phyloP scores from a whole-genome alignment of 2,329 filamentous ascomycete genomes.

The Raffaelea ambrosiae region DNA sequence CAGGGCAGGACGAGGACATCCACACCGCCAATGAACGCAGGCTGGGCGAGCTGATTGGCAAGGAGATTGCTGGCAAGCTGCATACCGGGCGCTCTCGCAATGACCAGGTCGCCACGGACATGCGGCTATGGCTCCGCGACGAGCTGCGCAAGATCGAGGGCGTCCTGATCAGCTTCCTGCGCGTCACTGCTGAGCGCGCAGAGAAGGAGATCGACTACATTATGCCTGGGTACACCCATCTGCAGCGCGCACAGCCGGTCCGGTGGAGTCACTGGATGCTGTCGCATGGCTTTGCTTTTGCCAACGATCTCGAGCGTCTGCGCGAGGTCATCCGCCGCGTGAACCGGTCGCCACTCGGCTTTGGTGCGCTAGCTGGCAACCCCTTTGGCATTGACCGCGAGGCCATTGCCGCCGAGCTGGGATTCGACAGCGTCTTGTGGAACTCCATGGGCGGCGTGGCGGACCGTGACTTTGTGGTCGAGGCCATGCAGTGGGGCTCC shows the following conservation, averaged over 20 bases:
- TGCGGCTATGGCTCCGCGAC: constrained; percentile 81
- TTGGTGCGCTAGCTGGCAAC: constrained; percentile 73
- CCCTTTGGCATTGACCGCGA: constrained; percentile 74
- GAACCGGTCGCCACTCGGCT: constrained; percentile 63
- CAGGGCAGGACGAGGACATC: constrained; percentile 49
- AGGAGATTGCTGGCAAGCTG: constrained; percentile 76
- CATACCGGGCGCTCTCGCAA: constrained; percentile 84
- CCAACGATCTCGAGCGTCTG: constrained; percentile 67
- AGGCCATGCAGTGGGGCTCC: constrained; percentile 71
- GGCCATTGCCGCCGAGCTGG: constrained; percentile 69
- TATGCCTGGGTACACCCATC: constrained; percentile 85
- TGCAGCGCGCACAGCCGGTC: constrained; percentile 74
- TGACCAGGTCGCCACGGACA: constrained; percentile 83
- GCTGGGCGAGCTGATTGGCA: constrained; percentile 77
- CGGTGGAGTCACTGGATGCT: constrained; percentile 78
- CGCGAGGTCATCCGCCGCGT: constrained; percentile 66
- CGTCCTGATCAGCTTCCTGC: constrained; percentile 60
- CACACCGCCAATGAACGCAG: constrained; percentile 66
- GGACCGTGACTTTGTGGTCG: constrained; percentile 75
- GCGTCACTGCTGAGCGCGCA: constrained; percentile 59
- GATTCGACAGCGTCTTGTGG: constrained; percentile 65
- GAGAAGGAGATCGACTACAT: constrained; percentile 67
- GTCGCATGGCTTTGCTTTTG: constrained; percentile 64
- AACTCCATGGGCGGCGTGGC: constrained; percentile 71
- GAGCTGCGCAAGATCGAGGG: constrained; percentile 61